phyloP scores from a whole-genome alignment of 2,329 filamentous ascomycete species.

The Ophiocordyceps camponoti-rufipedis region DNA sequence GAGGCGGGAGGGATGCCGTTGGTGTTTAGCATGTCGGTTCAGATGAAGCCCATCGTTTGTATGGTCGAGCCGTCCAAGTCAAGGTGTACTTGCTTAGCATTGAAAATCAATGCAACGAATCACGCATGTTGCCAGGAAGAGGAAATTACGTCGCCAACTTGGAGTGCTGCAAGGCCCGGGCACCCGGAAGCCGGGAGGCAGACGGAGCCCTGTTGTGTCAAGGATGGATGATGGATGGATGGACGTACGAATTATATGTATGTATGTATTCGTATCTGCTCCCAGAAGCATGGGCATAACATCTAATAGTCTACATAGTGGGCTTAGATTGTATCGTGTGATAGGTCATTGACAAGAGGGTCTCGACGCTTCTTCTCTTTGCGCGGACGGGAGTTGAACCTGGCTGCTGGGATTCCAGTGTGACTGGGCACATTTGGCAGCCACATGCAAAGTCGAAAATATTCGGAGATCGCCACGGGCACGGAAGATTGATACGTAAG shows the following conservation, averaged over 20 bases:
- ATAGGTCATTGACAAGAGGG: not conserved
- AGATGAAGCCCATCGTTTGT: not conserved
- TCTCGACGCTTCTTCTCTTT: not conserved
- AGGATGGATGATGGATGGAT: not conserved
- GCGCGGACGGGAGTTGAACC: not conserved
- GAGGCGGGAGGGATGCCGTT: not conserved
- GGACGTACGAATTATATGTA: not conserved
- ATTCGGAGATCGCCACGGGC: no score
- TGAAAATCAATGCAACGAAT: no score
- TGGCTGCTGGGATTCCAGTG: not conserved
- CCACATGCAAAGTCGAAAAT: no score
- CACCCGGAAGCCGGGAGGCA: not conserved
- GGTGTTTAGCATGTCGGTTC: not conserved
- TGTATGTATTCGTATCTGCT: not conserved
- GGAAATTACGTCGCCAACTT: not conserved
- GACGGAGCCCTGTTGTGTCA: not conserved
- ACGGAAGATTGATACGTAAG: no score
- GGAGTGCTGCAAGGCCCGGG: not conserved
- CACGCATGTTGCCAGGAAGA: not conserved
- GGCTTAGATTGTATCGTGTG: not conserved
- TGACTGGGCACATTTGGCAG: not conserved
- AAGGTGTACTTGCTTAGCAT: no score
- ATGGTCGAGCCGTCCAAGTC: not conserved
- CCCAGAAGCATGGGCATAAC: not conserved
- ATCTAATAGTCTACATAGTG: not conserved